phyloP scores from a whole-genome alignment of 2,329 filamentous ascomycete species.

The Onygenales sp. region DNA sequence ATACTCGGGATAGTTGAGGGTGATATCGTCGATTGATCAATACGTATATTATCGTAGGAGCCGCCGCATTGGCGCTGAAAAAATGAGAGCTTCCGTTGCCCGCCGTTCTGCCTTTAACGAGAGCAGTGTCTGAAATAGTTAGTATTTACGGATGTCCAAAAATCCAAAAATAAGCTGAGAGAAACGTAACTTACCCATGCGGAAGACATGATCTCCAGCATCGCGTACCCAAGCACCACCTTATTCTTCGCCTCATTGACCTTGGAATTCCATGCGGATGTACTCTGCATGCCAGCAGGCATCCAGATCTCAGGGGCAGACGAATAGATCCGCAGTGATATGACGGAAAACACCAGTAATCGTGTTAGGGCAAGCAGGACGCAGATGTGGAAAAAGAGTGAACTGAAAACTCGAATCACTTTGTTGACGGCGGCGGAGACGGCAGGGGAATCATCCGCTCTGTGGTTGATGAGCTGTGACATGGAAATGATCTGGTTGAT shows the following conservation, averaged over 20 bases:
- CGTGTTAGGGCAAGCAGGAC: conserved; percentile 24
- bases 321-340: conserved; percentile 30
- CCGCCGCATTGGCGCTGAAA: neutral
- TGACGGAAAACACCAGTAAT: conserved; percentile 27
- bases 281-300: conserved; percentile 11
- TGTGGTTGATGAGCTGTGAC: conserved; percentile 17
- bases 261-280: conserved; percentile 11
- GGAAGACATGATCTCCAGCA: conserved; percentile 76
- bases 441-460: neutral
- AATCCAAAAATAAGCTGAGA: neutral
- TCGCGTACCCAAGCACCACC: conserved; percentile 73
- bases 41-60: neutral
- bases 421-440: conserved; percentile 5
- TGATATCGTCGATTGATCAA: neutral
- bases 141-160: neutral
- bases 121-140: conserved; percentile 19
- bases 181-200: conserved; percentile 57
- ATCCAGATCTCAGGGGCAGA: conserved; percentile 20
- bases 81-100: conserved; percentile 14
- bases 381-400: conserved; percentile 31
- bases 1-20: neutral
- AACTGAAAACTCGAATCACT: conserved; percentile 13
- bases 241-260: conserved; percentile 70
- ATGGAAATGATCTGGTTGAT: conserved; percentile 59
- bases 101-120: conserved; percentile 30